A percentile compares a stretch with the other conserved stretches of the same genome.
Conservation (phyloP, 2,329 filamentous ascomycete species). For the Talaromyces sp. region DNA sequence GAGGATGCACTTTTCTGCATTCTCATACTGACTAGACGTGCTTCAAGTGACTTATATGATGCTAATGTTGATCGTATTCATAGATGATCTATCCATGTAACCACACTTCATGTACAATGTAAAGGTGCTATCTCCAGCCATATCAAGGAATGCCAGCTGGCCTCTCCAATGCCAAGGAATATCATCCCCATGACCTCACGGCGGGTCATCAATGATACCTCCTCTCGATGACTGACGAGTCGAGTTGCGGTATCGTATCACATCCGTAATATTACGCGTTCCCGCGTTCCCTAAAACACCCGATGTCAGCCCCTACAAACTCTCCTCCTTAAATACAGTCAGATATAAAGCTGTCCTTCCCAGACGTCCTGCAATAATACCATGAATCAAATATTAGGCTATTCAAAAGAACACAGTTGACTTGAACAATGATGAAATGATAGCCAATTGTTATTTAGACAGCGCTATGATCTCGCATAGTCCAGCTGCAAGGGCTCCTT, state of each 20-base stretch:
- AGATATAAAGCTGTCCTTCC: too few relatives aligned
- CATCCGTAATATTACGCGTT: slow-evolving; percentile 6
- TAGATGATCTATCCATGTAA: background rate
- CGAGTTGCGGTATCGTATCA: slow-evolving; percentile 11
- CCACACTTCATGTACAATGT: too few relatives aligned
- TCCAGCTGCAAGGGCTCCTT: slow-evolving; percentile 10
- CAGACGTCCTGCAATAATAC: too few relatives aligned
- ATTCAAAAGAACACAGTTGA: too few relatives aligned
- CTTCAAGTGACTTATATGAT: background rate
- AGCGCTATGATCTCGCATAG: background rate
- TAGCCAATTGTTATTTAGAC: too few relatives aligned
- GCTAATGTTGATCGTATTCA: too few relatives aligned
- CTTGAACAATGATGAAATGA: too few relatives aligned
- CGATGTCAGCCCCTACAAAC: background rate
- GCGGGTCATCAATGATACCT: slow-evolving; percentile 22
- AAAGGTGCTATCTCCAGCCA: background rate
- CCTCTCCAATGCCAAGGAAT: slow-evolving; percentile 11
- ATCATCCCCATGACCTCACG: slow-evolving; percentile 22
- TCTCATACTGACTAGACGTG: background rate
- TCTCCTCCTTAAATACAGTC: too few relatives aligned
- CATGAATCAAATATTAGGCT: too few relatives aligned
- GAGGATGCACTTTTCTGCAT: background rate
- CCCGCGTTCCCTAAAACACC: slow-evolving; percentile 18
- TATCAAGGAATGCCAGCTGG: slow-evolving; percentile 11
- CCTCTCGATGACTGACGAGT: slow-evolving; percentile 8